These are phyloP conservation scores for Penicillium desertorum DNA, from an alignment of 495 filamentous ascomycete species.

Conservation along the genomic window DNA sequence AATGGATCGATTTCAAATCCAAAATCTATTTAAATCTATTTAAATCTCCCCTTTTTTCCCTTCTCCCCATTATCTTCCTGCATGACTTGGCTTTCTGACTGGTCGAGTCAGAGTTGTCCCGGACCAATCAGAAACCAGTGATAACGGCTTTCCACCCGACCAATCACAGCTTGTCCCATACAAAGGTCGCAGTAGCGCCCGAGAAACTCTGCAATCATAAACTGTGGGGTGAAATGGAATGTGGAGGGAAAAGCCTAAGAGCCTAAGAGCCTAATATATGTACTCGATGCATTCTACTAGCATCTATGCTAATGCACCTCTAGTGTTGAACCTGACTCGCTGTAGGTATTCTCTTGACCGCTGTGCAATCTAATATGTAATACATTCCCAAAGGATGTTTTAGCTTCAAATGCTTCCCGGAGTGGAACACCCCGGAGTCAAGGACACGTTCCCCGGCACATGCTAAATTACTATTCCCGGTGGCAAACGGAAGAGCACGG, in stretches of 20 bases:
- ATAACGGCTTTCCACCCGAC: slow-evolving; percentile 16
- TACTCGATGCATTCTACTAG: background rate
- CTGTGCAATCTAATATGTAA: background rate
- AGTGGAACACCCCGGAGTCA: slow-evolving; percentile 17
- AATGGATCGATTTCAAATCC: no score
- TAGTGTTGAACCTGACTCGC: no score
- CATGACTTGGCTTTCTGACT: background rate
- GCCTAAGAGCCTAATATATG: background rate
- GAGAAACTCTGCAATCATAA: slow-evolving; percentile 9
- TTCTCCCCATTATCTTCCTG: background rate
- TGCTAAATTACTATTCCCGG: slow-evolving; percentile 18
- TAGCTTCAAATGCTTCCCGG: background rate
- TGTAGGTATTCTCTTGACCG: slow-evolving; percentile 1
- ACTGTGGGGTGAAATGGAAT: slow-evolving; percentile 7
- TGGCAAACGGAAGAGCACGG: slow-evolving; percentile 16
- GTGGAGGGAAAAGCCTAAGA: slow-evolving; percentile 4
- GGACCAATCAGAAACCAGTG: slow-evolving; percentile 20
- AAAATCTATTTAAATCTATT: no score
- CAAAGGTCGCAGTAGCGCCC: slow-evolving; percentile 14
- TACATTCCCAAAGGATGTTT: background rate
- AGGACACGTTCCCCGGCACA: slow-evolving; percentile 15
- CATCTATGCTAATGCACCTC: no score
- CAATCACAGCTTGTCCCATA: slow-evolving; percentile 13
- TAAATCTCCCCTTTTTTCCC: background rate
- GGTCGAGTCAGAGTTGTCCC: background rate